Evolutionary conservation across 306 rosid genomes (phyloP).

Genomic region (Lotus japonicus): DNA sequence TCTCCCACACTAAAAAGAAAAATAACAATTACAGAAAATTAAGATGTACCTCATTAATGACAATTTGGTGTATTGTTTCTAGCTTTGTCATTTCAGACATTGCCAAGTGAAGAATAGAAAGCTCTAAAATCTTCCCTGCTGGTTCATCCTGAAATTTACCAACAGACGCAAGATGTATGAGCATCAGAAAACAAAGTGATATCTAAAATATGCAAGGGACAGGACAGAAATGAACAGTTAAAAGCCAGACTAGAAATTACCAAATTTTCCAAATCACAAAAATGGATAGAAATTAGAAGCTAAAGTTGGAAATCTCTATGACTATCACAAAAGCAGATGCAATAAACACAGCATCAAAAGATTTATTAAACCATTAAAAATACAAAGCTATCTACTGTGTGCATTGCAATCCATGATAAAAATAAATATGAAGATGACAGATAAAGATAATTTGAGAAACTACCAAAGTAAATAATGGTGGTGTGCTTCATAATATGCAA

Average conservation of each 20-base stretch:
- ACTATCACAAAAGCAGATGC: background rate
- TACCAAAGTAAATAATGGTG: background rate
- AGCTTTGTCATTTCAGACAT: conserved; percentile 76
- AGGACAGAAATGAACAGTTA: background rate
- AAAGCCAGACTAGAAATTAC: conserved; percentile 9
- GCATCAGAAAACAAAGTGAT: conserved; percentile 8
- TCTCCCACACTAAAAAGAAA: background rate
- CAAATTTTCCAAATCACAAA: background rate
- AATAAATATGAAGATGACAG: background rate
- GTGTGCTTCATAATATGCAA: background rate
- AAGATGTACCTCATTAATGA: conserved; percentile 74
- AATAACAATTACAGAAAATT: background rate
- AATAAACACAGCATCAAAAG: background rate
- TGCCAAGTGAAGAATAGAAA: conserved; percentile 90
- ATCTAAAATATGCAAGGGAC: conserved; percentile 6
- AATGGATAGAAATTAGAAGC: background rate
- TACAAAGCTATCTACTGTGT: background rate
- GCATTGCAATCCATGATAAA: background rate
- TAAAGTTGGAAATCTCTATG: background rate
- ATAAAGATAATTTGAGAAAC: background rate
- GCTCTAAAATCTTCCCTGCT: conserved; percentile 79
- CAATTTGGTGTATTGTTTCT: conserved; percentile 73
- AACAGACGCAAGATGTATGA: conserved; percentile 12
- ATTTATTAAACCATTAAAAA: background rate
- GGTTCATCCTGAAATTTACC: conserved; percentile 55